These are phyloP conservation scores for Geranomyces variabilis DNA, from an alignment of 192 early-diverging fungal genomes.

Conservation along the genomic window DNA sequence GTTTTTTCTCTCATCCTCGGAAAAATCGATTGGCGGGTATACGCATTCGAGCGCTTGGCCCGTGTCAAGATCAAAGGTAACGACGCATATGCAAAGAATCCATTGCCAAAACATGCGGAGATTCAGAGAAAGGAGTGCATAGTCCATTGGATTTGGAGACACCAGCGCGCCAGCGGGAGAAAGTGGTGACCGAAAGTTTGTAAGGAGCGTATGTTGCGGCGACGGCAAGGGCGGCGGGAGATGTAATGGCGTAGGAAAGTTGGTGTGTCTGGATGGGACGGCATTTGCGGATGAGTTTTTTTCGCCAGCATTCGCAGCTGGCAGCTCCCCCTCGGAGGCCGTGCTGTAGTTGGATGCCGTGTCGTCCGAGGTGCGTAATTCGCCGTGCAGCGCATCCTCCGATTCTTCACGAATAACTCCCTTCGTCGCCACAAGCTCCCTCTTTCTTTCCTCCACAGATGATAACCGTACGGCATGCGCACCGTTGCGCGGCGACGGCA, in stretches of 20 bases:
- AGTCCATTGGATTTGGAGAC: slow-evolving; percentile 1
- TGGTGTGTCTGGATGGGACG: not conserved
- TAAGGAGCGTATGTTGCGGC: slow-evolving; percentile 12
- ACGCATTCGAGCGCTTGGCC: slow-evolving; percentile 57
- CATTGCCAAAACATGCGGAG: slow-evolving; percentile 49
- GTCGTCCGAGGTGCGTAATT: not conserved
- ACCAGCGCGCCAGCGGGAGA: slow-evolving; percentile 7
- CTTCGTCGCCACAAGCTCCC: not conserved
- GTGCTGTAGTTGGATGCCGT: not conserved
- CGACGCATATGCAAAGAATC: slow-evolving; percentile 51
- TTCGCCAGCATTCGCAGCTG: not conserved
- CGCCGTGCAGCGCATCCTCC: not conserved
- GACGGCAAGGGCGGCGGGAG: not conserved
- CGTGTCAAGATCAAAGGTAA: slow-evolving; percentile 57
- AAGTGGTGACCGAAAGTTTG: slow-evolving; percentile 5
- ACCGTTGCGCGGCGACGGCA: slow-evolving; percentile 1
- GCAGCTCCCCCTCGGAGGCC: not conserved
- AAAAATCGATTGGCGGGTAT: slow-evolving; percentile 51
- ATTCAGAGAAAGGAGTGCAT: slow-evolving; percentile 21
- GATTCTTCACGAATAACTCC: not conserved
- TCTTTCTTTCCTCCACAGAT: not conserved
- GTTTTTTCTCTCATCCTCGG: slow-evolving; percentile 51
- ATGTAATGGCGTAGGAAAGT: not conserved
- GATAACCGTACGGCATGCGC: not conserved
- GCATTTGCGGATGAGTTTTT: not conserved